phyloP scores from a whole-genome alignment of 495 filamentous ascomycete genomes.

The Cetradonia linearis region DNA sequence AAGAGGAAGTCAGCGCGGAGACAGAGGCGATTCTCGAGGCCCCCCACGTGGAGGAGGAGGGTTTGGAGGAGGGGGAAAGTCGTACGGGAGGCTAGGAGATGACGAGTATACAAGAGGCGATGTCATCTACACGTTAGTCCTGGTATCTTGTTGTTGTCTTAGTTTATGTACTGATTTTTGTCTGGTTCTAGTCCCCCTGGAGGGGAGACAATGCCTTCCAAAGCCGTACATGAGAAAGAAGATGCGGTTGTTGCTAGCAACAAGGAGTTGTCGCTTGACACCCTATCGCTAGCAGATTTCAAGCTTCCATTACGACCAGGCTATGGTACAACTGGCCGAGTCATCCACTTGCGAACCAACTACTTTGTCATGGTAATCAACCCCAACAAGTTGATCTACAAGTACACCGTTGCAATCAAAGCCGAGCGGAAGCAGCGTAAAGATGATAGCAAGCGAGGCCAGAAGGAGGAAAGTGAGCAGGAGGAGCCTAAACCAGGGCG shows the following conservation, averaged over 20 bases:
- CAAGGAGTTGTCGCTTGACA: constrained; percentile 1
- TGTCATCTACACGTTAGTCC: constrained; percentile 4
- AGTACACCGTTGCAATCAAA: constrained; percentile 2
- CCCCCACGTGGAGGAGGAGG: constrained; percentile 4
- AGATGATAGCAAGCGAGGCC: neutral
- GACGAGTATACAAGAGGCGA: constrained; percentile 8
- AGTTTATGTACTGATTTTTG: neutral
- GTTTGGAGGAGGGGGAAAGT: neutral
- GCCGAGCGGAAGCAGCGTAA: constrained; percentile 7
- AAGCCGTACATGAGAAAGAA: constrained; percentile 1
- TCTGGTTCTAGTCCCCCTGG: neutral
- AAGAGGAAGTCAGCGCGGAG: constrained; percentile 2
- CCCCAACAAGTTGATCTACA: constrained; percentile 9
- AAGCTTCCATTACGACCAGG: constrained; percentile 38
- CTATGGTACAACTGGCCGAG: constrained; percentile 34
- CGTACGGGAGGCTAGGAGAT: constrained; percentile 1
- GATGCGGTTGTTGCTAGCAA: neutral
- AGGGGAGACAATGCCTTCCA: neutral
- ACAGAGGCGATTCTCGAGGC: neutral
- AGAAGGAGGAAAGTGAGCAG: neutral
- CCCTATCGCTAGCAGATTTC: constrained; percentile 4
- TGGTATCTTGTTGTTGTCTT: neutral
- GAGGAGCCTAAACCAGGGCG: neutral
- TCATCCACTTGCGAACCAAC: constrained; percentile 10
- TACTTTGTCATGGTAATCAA: constrained; percentile 10